Conservation (phyloP, 192 early-diverging fungal genomes). For the Allomyces arbusculus region DNA sequence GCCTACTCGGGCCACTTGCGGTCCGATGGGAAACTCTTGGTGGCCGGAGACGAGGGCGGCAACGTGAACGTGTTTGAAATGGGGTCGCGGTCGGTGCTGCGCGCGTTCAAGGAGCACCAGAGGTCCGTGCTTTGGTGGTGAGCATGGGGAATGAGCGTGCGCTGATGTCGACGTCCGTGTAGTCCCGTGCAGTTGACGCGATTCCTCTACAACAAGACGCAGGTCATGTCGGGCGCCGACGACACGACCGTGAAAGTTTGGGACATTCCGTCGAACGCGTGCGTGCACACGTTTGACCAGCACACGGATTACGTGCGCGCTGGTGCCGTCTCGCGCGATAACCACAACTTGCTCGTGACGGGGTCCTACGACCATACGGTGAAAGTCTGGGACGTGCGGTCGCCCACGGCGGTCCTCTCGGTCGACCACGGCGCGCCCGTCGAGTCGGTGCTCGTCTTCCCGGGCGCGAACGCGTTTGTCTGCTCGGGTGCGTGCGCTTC, state of each 20-base stretch:
- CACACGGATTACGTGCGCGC: constrained; percentile 85
- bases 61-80: constrained; percentile 64
- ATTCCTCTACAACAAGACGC: constrained; percentile 58
- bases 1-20: constrained; percentile 64
- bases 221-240: constrained; percentile 73
- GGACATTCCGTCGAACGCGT: constrained; percentile 71
- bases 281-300: constrained; percentile 44
- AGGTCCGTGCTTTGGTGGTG: constrained; percentile 25
- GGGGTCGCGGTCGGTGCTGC: constrained; percentile 41
- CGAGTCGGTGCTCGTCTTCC: constrained; percentile 65
- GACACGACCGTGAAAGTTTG: constrained; percentile 81
- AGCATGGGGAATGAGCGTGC: no score
- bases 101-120: constrained; percentile 32
- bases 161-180: neutral
- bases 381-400: constrained; percentile 74
- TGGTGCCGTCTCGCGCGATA: constrained; percentile 46
- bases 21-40: constrained; percentile 71
- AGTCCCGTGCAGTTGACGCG: constrained; percentile 62
- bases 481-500: constrained; percentile 23
- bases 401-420: constrained; percentile 46
- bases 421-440: constrained; percentile 74
- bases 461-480: constrained; percentile 57
- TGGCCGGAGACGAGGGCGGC: constrained; percentile 80
- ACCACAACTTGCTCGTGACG: constrained; percentile 58
- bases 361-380: constrained; percentile 95